These are phyloP conservation scores for Alternaria conjuncta DNA, from an alignment of 2,329 filamentous ascomycete genomes.

Conservation along the genomic window DNA sequence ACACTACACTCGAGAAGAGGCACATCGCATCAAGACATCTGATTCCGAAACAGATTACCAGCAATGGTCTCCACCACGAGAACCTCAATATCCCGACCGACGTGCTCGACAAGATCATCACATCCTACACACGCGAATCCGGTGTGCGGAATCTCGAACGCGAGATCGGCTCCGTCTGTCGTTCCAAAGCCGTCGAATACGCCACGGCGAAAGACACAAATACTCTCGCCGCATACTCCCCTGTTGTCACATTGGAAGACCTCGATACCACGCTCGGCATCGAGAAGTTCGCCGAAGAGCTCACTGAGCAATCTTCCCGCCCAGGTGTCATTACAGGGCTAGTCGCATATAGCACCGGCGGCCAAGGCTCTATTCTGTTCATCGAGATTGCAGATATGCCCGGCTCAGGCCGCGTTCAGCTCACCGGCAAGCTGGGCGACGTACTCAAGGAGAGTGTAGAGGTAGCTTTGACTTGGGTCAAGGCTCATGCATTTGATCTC, in stretches of 20 bases:
- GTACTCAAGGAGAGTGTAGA: constrained; percentile 97
- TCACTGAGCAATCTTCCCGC: constrained; percentile 80
- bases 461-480: constrained; percentile 96
- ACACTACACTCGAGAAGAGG: constrained; percentile 95
- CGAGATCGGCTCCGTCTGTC: constrained; percentile 92
- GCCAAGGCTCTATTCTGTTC: constrained; percentile 95
- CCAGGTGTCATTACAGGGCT: constrained; percentile 95
- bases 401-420: constrained; percentile 86
- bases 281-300: constrained; percentile 93
- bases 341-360: constrained; percentile 90
- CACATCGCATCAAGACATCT: constrained; percentile 92
- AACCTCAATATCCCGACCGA: constrained; percentile 80
- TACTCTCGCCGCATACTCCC: constrained; percentile 69
- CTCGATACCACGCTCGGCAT: constrained; percentile 91
- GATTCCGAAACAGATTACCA: constrained; percentile 93
- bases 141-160: constrained; percentile 96
- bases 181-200: constrained; percentile 84
- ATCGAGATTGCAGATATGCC: constrained; percentile 99
- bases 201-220: constrained; percentile 84
- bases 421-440: constrained; percentile 94
- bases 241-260: constrained; percentile 76
- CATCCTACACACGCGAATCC: constrained; percentile 93
- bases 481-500: constrained; percentile 90
- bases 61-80: constrained; percentile 80
- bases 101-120: constrained; percentile 93